Evolutionary conservation across 306 rosid genomes (phyloP).

Genomic region (Dalbergia cochinchinensis): DNA sequence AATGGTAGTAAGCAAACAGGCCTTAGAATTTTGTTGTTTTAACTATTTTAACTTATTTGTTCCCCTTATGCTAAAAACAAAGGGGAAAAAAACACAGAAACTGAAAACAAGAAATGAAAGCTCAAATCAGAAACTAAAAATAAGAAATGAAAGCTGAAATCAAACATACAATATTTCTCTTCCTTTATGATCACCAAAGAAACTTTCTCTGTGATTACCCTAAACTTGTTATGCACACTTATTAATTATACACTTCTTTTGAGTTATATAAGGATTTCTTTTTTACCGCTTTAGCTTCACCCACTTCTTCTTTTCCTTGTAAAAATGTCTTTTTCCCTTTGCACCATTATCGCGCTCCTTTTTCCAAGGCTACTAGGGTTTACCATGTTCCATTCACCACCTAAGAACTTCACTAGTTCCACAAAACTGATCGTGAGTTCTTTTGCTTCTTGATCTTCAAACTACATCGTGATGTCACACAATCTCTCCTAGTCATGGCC

Average conservation of each 20-base stretch:
- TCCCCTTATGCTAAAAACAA: too few relatives aligned
- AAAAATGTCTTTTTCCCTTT: neutral
- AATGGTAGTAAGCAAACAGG: too few relatives aligned
- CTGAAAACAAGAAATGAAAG: too few relatives aligned
- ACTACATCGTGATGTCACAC: slow-evolving; percentile 35
- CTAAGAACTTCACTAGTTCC: slow-evolving; percentile 48
- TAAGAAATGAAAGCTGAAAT: too few relatives aligned
- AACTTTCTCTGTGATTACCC: too few relatives aligned
- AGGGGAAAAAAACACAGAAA: too few relatives aligned
- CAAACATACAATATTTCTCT: neutral
- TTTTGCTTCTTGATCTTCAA: slow-evolving; percentile 51
- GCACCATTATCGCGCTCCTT: too few relatives aligned
- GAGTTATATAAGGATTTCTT: neutral
- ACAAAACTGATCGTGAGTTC: slow-evolving; percentile 53
- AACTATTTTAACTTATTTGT: too few relatives aligned
- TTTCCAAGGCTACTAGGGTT: too few relatives aligned
- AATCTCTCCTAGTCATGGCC: slow-evolving; percentile 65
- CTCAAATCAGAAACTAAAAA: too few relatives aligned
- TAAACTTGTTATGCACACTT: neutral
- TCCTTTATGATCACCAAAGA: neutral
- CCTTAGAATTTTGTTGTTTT: too few relatives aligned
- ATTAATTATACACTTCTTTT: neutral
- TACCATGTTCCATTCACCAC: slow-evolving; percentile 39
- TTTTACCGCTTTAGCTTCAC: neutral
- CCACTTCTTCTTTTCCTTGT: neutral